Base-by-base conservation (phyloP, 352 stramenopile species). In the Phytopythium ostracodes region DNA sequence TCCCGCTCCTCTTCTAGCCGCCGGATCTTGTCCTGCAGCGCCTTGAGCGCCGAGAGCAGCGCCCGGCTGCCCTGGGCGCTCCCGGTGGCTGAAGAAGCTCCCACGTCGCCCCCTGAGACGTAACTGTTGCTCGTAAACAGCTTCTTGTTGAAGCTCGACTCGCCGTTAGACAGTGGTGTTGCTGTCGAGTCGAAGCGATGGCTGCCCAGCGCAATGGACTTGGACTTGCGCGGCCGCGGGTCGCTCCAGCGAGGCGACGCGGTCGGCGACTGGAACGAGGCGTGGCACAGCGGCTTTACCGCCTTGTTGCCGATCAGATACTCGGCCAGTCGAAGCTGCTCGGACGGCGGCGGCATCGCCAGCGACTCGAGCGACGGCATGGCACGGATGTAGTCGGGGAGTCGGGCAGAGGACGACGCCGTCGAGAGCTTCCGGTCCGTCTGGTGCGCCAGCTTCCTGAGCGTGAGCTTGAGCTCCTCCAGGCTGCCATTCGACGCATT, bases 21-120 rank as follows among this genome's bases (percentile, higher is more conserved):
- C 15, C 68, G 67, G 42, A 91, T 89, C 54, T 93, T 93, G 66
- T 93, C 79, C 40, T 93, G 84, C 7, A 93, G 75, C 1, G 84
- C 84, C 60, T 93, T 93, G 17, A 93, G 63, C 29, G 84, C 84
- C 0, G 78, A 87, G 8, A 92, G 64, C 4, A 92, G 66, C 5
- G 84, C 79, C n/a, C 83, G 81, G 61, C 81, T 90, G 18, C 80
- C 77, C 44, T 89, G 76, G 9, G 52, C 66, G 9, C 53, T 44
- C 9, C 57, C 50, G 33, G 14, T 25, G 18, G 42, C n/a, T 42
- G 29, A 24, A 59, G 57, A 54, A 1, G 11, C 36, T 56, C 27
- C 17, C 33, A 25, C 58, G 38, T 20, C 51, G 24, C 9, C 12
- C 2, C 9, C 44, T 47, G 42, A 20, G 10, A 20, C 0, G 20